Evolutionary conservation across 2,329 filamentous ascomycete genomes (phyloP).

Genomic region (Trichocomaceae sp.): DNA sequence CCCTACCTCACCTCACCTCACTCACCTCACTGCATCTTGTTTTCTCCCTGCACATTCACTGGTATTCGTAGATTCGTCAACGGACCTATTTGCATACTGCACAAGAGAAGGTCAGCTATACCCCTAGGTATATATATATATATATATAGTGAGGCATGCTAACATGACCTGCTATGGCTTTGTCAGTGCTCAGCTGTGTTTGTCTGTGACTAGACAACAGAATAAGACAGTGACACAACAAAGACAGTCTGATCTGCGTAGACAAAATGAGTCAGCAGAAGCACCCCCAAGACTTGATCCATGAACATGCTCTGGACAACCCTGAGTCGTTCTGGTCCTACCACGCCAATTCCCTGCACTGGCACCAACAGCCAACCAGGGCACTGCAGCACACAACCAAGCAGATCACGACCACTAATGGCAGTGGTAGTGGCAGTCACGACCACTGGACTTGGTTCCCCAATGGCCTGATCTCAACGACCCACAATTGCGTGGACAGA

Average conservation of each 20-base stretch:
- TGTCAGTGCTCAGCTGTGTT: too few relatives aligned
- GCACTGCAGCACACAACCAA: conserved; percentile 58
- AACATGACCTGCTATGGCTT: too few relatives aligned
- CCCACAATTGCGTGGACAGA: conserved; percentile 84
- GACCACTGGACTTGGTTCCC: conserved; percentile 86
- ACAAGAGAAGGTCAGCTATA: too few relatives aligned
- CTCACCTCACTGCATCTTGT: not conserved
- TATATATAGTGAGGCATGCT: too few relatives aligned
- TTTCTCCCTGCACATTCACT: too few relatives aligned
- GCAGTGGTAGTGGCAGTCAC: conserved; percentile 49
- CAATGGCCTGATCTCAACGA: conserved; percentile 80
- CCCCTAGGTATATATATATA: too few relatives aligned
- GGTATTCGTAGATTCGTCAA: too few relatives aligned
- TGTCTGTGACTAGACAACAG: too few relatives aligned
- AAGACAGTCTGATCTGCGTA: too few relatives aligned
- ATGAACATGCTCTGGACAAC: conserved; percentile 55
- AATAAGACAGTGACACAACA: too few relatives aligned
- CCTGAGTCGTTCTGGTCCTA: conserved; percentile 68
- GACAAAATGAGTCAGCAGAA: not conserved
- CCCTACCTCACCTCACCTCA: not conserved
- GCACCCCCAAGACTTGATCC: conserved; percentile 45
- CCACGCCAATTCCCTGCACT: conserved; percentile 68
- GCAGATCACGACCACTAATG: conserved; percentile 28
- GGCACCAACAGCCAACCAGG: conserved; percentile 67
- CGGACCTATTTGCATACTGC: too few relatives aligned